Evolutionary conservation across 257 asterid species (phyloP).

Genomic region (Galeopsis tetrahit): DNA sequence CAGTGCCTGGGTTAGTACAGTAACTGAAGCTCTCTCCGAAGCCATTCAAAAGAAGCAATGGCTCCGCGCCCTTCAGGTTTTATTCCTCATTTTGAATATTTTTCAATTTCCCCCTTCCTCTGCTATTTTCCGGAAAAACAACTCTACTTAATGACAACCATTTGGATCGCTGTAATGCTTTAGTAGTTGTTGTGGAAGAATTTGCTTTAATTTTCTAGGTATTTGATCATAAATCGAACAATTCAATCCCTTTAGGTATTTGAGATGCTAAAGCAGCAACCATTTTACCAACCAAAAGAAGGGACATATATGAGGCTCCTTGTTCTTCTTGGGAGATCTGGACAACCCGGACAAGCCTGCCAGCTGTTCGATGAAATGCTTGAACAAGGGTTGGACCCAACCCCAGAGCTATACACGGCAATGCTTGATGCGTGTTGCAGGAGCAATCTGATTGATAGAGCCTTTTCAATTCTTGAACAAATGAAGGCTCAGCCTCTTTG

Average conservation of each 20-base stretch:
- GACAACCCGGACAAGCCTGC: conserved; percentile 80
- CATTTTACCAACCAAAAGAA: conserved; percentile 85
- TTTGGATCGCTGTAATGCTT: too few relatives aligned
- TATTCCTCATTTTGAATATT: not conserved
- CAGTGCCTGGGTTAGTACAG: conserved; percentile 75
- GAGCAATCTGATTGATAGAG: conserved; percentile 72
- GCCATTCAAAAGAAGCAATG: conserved; percentile 70
- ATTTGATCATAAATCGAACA: not conserved
- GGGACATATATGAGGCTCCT: conserved; percentile 91
- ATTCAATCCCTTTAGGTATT: conserved; percentile 54
- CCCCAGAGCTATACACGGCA: conserved; percentile 77
- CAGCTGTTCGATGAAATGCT: conserved; percentile 81
- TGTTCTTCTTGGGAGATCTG: conserved; percentile 87
- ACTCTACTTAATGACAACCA: too few relatives aligned
- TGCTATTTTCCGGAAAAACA: too few relatives aligned
- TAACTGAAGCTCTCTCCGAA: conserved; percentile 79
- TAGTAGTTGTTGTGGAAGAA: not conserved
- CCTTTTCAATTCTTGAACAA: conserved; percentile 60
- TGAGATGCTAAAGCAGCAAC: conserved; percentile 79
- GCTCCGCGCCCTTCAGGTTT: conserved; percentile 75
- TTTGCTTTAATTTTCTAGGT: not conserved
- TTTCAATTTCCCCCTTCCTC: not conserved
- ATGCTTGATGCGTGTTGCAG: conserved; percentile 76
- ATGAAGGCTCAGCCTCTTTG: conserved; percentile 75
- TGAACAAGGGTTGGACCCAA: conserved; percentile 75